These are phyloP conservation scores for Saccharomycopsis schoenii DNA, from an alignment of 805 yeast genomes.

Conservation along the genomic window DNA sequence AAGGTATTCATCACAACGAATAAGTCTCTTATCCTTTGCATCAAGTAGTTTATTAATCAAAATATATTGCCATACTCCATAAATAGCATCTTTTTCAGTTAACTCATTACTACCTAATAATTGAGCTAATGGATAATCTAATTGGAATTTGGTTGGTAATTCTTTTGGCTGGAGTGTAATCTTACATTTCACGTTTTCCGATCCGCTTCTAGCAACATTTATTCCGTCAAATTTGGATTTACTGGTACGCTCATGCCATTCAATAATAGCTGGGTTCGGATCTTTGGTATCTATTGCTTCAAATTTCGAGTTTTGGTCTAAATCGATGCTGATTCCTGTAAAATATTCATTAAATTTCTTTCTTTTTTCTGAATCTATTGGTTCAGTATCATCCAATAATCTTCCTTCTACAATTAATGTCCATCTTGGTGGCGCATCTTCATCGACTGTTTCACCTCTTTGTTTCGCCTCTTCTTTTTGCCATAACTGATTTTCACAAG, in stretches of 20 bases:
- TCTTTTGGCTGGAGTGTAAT: conserved; percentile 78
- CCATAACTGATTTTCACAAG: conserved; percentile 87
- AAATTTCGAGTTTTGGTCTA: conserved; percentile 27
- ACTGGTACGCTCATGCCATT: conserved; percentile 66
- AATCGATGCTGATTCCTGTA: conserved; percentile 76
- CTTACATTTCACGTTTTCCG: conserved; percentile 50
- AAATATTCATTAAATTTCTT: conserved; percentile 70
- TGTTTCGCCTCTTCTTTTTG: conserved; percentile 29
- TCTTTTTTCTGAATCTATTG: conserved; percentile 38
- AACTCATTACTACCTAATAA: conserved; percentile 70
- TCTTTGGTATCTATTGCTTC: conserved; percentile 21
- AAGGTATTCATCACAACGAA: conserved; percentile 41
- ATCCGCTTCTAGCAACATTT: conserved; percentile 76
- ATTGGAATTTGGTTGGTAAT: conserved; percentile 53
- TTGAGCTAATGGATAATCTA: conserved; percentile 56
- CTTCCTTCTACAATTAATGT: conserved; percentile 84
- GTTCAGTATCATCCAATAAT: conserved; percentile 42
- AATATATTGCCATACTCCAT: conserved; percentile 69
- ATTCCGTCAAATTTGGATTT: conserved; percentile 71
- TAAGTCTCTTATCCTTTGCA: conserved; percentile 42
- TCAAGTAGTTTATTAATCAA: conserved; percentile 57
- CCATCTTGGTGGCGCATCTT: conserved; percentile 50
- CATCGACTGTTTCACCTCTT: conserved; percentile 21
- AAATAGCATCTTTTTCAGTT: conserved; percentile 79
- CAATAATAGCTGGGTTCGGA: conserved; percentile 37